phyloP scores from a whole-genome alignment of 2,329 filamentous ascomycete species.

The Didymella arachidicola region DNA sequence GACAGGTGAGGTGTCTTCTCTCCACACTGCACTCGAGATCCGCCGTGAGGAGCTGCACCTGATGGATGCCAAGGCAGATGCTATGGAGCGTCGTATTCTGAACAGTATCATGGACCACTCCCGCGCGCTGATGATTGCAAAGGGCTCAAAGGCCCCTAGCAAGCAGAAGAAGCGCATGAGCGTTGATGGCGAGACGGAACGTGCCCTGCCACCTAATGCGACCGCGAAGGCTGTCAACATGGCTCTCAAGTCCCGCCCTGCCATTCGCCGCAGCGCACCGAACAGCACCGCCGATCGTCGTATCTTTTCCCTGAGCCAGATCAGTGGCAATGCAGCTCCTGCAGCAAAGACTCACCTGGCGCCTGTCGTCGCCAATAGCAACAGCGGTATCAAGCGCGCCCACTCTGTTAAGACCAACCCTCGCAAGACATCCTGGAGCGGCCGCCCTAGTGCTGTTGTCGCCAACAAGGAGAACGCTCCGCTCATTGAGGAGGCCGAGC shows the following conservation, averaged over 20 bases:
- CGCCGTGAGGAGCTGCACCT: conserved; percentile 88
- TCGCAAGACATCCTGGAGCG: conserved; percentile 50
- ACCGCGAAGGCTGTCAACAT: conserved; percentile 50
- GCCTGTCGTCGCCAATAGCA: conserved; percentile 41
- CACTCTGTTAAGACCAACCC: conserved; percentile 52
- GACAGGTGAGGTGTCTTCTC: conserved; percentile 83
- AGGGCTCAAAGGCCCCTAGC: conserved; percentile 56
- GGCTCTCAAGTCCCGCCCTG: conserved; percentile 60
- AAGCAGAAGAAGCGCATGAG: conserved; percentile 47
- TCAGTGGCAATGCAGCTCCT: conserved; percentile 74
- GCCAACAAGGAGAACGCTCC: conserved; percentile 59
- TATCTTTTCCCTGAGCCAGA: conserved; percentile 90
- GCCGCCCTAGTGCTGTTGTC: conserved; percentile 39
- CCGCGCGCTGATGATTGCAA: conserved; percentile 82
- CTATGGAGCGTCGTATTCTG: conserved; percentile 87
- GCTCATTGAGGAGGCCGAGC: conserved; percentile 55
- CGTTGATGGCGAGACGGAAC: conserved; percentile 45
- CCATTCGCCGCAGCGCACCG: conserved; percentile 50
- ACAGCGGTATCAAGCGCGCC: conserved; percentile 62
- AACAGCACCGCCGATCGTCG: conserved; percentile 64
- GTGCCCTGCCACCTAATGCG: conserved; percentile 44
- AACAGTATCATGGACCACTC: conserved; percentile 98
- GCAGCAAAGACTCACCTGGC: conserved; percentile 51
- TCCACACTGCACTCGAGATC: conserved; percentile 88
- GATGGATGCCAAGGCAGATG: conserved; percentile 90